Percentiles rank a stretch among this genome's conserved stretches.
These are phyloP conservation scores for Scutellaria galericulata DNA, from an alignment of 257 asterid species.

Conservation along the genomic window DNA sequence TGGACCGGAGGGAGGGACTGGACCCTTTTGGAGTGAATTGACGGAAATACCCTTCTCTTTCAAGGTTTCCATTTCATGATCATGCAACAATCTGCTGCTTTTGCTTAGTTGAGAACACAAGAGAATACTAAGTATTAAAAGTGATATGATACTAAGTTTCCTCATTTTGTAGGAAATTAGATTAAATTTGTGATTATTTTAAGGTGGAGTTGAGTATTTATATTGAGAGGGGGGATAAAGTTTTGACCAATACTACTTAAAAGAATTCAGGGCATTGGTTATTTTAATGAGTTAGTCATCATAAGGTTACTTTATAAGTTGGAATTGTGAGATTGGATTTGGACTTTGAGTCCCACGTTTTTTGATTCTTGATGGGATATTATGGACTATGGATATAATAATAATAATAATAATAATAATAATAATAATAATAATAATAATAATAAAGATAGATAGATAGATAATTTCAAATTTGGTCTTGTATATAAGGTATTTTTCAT, in stretches of 20 bases:
- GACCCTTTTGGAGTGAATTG: constrained; percentile 47
- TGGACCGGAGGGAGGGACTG: constrained; percentile 67
- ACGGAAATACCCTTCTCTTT: background rate
- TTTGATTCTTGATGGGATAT: no score
- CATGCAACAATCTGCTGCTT: constrained; percentile 34
- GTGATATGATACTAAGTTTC: constrained; percentile 9
- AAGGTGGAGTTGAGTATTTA: constrained; percentile 19
- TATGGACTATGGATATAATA: no score
- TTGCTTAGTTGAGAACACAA: constrained; percentile 27
- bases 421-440: no score
- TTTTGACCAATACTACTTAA: constrained; percentile 14
- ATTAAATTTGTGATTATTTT: constrained; percentile 1
- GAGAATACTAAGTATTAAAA: constrained; percentile 24
- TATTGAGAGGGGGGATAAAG: background rate
- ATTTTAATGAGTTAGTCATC: constrained; percentile 13
- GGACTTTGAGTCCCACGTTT: constrained; percentile 9
- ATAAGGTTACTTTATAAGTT: constrained; percentile 20
- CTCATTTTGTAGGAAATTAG: constrained; percentile 38
- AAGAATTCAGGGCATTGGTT: constrained; percentile 18
- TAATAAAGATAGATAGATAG: no score
- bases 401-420: no score
- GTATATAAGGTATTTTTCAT: no score
- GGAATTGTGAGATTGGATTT: constrained; percentile 15
- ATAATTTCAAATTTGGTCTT: no score
- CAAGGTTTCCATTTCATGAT: constrained; percentile 5